phyloP scores from a whole-genome alignment of 2,329 filamentous ascomycete species.

The Cryphonectria naterciae region DNA sequence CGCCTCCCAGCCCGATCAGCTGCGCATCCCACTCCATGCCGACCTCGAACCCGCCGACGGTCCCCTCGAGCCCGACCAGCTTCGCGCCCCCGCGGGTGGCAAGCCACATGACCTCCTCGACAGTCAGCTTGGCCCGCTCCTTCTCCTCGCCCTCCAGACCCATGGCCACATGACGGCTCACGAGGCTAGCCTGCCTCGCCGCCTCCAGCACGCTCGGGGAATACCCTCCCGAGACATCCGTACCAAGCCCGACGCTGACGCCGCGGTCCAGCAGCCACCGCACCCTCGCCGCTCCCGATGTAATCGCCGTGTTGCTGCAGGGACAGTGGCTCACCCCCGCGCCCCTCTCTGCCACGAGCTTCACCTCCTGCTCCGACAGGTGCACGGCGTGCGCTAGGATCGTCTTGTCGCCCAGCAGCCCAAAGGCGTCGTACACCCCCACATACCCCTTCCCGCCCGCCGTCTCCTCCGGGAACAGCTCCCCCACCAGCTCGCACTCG shows the following conservation, averaged over 20 bases:
- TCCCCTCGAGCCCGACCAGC: slow-evolving; percentile 73
- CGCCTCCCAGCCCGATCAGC: slow-evolving; percentile 67
- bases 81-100: slow-evolving; percentile 86
- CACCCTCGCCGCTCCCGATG: slow-evolving; percentile 77
- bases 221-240: slow-evolving; percentile 89
- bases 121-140: slow-evolving; percentile 69
- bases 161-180: slow-evolving; percentile 74
- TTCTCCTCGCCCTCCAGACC: slow-evolving; percentile 32
- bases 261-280: slow-evolving; percentile 74
- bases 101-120: slow-evolving; percentile 84
- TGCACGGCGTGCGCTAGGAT: slow-evolving; percentile 88
- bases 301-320: slow-evolving; percentile 80
- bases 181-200: slow-evolving; percentile 79
- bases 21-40: slow-evolving; percentile 94
- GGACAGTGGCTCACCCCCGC: slow-evolving; percentile 84
- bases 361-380: slow-evolving; percentile 67
- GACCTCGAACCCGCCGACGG: slow-evolving; percentile 79
- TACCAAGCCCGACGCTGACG: slow-evolving; percentile 82
- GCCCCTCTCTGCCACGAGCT: slow-evolving; percentile 62
- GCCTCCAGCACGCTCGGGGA: slow-evolving; percentile 80
- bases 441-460: slow-evolving; percentile 57
- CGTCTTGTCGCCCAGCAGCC: slow-evolving; percentile 71
- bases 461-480: slow-evolving; percentile 65
- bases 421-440: slow-evolving; percentile 75
- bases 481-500: slow-evolving; percentile 72